Percentiles rank a stretch among this genome's conserved stretches.
These are phyloP conservation scores for Usnea hakonensis DNA, from an alignment of 495 filamentous ascomycete genomes.

Conservation along the genomic window DNA sequence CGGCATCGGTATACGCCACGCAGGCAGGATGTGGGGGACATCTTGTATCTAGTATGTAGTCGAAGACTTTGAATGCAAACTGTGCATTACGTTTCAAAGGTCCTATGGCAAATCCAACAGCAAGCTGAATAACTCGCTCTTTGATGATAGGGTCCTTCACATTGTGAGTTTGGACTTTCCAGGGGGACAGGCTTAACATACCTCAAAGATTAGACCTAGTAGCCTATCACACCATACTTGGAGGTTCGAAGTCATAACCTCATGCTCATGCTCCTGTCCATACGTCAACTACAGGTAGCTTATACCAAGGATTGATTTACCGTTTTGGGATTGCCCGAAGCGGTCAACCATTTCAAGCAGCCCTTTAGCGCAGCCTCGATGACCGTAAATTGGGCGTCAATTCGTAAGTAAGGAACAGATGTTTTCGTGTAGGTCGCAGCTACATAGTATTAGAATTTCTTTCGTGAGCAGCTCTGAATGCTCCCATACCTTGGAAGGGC, in stretches of 20 bases:
- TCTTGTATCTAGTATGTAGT: constrained; percentile 78
- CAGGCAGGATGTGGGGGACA: constrained; percentile 60
- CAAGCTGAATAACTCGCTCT: constrained; percentile 72
- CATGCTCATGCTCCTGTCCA: constrained; percentile 50
- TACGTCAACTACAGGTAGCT: constrained; percentile 21
- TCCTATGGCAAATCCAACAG: constrained; percentile 76
- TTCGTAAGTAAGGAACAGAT: constrained; percentile 64
- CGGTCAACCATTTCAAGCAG: constrained; percentile 68
- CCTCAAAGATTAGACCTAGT: constrained; percentile 67
- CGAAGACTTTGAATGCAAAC: constrained; percentile 79
- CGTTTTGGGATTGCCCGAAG: constrained; percentile 47
- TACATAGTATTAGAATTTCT: background rate
- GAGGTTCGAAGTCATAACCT: constrained; percentile 55
- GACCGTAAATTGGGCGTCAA: constrained; percentile 84
- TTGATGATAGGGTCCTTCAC: constrained; percentile 73
- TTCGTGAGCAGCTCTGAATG: background rate
- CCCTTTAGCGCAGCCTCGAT: constrained; percentile 89
- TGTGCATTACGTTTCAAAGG: constrained; percentile 68
- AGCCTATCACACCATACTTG: constrained; percentile 75
- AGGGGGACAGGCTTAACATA: constrained; percentile 26
- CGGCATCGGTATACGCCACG: constrained; percentile 76
- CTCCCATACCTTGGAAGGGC: constrained; percentile 56
- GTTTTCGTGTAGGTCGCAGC: constrained; percentile 64
- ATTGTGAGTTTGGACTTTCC: constrained; percentile 1
- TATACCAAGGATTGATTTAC: constrained; percentile 24